Evolutionary conservation across 2,329 filamentous ascomycete species (phyloP), one percentile per base, ranked within the genome.

Genomic region (Cordyceps cicadae): DNA sequence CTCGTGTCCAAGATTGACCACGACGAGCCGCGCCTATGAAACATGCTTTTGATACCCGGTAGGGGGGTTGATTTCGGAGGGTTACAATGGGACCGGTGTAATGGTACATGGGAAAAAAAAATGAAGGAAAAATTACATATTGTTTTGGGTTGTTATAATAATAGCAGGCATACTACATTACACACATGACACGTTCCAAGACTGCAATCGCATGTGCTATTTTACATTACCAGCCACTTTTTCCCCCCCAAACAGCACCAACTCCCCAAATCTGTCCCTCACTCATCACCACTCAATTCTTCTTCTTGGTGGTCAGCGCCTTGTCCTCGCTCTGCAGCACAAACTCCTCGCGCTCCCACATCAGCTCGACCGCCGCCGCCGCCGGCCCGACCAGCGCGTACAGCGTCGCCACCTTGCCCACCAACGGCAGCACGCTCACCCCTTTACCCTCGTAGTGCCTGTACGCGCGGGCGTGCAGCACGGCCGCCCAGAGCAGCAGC

Each of bases 1-100:
- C 79, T 94, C 60, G 83, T 89, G 37, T 76, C 74, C 37, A 71
- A 74, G 21, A 26, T 62, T 39, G 60, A 60, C 21, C 41, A 54
- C 49, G 59, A 58, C 41, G 14, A 63, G 55, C 53, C 60, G 12
- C 58, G 50, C 5, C 32, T 60, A 43, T 60, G 48, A 41, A 21
- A 14, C 26, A 37, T 58, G 34, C 9, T 58, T 46, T 66, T 62
- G 52, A 51, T 48, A 48, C 37, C 19, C 24, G 24, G 48, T 19
- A 37, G 29, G 24, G 21, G 8, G 12, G 24, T 24, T 24, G 24
- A 24, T 58, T 51, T 32, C 12, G 26, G 17, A 24, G 14, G 19
- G 45, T 26, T 41, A 39, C 48, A 29, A 29, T 39, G 46, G 17
- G 29, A 6, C 7, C 37, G 48, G 48, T 56, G 48, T 39, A 29